phyloP scores from a whole-genome alignment of 208 protist species.

The Trichomonas tenax region DNA sequence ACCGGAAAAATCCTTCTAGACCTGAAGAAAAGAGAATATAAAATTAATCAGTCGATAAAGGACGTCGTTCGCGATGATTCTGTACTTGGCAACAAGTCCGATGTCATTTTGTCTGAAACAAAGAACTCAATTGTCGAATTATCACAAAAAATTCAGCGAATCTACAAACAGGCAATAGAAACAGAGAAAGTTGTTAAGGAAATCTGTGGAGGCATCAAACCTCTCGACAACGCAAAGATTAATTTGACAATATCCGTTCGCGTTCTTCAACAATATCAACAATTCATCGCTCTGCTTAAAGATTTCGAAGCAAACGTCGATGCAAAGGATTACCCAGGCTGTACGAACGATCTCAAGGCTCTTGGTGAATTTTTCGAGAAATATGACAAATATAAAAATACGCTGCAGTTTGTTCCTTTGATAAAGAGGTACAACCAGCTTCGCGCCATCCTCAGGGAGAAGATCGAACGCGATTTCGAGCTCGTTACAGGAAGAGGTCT shows the following conservation, averaged over 20 bases:
- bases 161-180: neutral
- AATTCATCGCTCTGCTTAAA: neutral
- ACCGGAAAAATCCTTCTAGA: neutral
- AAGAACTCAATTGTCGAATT: conserved; percentile 13
- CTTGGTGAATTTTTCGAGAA: neutral
- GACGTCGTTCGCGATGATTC: neutral
- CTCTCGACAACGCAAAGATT: neutral
- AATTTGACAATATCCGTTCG: neutral
- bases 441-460: neutral
- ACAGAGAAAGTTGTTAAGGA: neutral
- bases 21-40: neutral
- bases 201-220: neutral
- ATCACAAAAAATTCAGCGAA: neutral
- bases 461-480: neutral
- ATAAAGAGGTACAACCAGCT: neutral
- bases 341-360: neutral
- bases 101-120: neutral
- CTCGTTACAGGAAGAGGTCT: neutral
- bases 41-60: neutral
- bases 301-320: neutral
- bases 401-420: neutral
- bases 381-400: neutral
- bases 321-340: neutral
- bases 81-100: neutral
- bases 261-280: neutral